Percentiles rank a stretch among this genome's conserved stretches.
These are phyloP conservation scores for Trichoderma hamatum DNA, from an alignment of 2,329 filamentous ascomycete species.

Conservation along the genomic window DNA sequence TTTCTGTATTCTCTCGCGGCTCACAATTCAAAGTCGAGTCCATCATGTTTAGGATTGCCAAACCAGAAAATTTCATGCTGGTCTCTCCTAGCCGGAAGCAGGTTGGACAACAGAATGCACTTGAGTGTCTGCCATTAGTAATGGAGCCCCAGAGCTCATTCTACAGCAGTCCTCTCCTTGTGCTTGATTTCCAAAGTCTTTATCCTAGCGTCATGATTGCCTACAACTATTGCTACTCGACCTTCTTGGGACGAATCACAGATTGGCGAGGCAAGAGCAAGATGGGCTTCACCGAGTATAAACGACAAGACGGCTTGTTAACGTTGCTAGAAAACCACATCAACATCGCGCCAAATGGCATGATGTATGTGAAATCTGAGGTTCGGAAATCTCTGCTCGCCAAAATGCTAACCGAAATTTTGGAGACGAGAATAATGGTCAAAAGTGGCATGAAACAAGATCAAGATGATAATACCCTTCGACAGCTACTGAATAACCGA, in stretches of 20 bases:
- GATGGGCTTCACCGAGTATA: constrained; percentile 90
- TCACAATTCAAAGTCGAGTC: constrained; percentile 99
- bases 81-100: constrained; percentile 90
- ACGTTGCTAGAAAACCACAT: constrained; percentile 80
- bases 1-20: constrained; percentile 90
- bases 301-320: constrained; percentile 73
- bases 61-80: constrained; percentile 91
- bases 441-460: constrained; percentile 96
- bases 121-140: constrained; percentile 91
- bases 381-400: constrained; percentile 89
- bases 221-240: constrained; percentile 99
- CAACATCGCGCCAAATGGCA: constrained; percentile 92
- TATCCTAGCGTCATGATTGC: constrained; percentile 99
- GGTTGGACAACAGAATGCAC: constrained; percentile 88
- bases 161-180: constrained; percentile 85
- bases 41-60: constrained; percentile 97
- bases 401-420: constrained; percentile 94
- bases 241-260: constrained; percentile 82
- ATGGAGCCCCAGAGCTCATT: constrained; percentile 98
- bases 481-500: constrained; percentile 87
- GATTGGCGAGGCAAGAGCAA: constrained; percentile 91
- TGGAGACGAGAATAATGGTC: constrained; percentile 96
- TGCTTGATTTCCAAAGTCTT: constrained; percentile 93
- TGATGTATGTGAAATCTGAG: constrained; percentile 87
- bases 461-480: constrained; percentile 82